A percentile compares a stretch with the other conserved stretches of the same genome.
Evolutionary conservation across 148 eudicot species (phyloP).

Genomic region (Rhododendron ovatum): DNA sequence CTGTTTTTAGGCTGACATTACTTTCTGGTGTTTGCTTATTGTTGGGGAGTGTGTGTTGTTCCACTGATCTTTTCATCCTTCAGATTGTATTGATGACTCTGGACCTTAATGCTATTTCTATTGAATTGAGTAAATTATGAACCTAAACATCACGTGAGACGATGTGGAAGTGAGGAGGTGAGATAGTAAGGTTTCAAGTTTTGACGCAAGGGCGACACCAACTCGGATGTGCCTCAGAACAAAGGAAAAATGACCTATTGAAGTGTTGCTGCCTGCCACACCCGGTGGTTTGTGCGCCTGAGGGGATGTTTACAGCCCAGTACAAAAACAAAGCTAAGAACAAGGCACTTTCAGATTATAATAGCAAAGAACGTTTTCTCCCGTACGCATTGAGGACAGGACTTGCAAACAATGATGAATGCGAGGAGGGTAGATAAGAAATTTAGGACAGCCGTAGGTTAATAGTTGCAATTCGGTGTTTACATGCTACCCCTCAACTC

Average conservation of each 20-base stretch:
- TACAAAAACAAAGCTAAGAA: background rate
- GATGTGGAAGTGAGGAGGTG: background rate
- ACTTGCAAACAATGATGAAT: background rate
- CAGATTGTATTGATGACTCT: background rate
- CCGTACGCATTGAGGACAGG: background rate
- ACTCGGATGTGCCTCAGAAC: background rate
- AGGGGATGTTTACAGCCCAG: background rate
- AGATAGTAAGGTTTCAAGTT: background rate
- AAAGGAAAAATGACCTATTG: background rate
- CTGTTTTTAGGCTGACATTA: background rate
- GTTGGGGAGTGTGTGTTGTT: background rate
- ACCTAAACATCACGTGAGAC: background rate
- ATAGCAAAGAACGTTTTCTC: background rate
- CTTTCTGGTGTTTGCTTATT: background rate
- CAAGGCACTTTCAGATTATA: background rate
- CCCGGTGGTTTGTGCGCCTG: background rate
- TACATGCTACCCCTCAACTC: background rate
- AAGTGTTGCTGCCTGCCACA: background rate
- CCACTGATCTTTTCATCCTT: background rate
- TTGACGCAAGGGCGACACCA: background rate
- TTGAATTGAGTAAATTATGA: background rate
- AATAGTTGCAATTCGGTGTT: background rate
- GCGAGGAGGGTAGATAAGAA: background rate
- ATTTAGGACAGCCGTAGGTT: background rate
- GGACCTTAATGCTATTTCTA: background rate